Percentiles rank a stretch among this genome's conserved stretches.
Conservation (phyloP, 768 basidiomycete genomes). For the Rhizopogon salebrosus region DNA sequence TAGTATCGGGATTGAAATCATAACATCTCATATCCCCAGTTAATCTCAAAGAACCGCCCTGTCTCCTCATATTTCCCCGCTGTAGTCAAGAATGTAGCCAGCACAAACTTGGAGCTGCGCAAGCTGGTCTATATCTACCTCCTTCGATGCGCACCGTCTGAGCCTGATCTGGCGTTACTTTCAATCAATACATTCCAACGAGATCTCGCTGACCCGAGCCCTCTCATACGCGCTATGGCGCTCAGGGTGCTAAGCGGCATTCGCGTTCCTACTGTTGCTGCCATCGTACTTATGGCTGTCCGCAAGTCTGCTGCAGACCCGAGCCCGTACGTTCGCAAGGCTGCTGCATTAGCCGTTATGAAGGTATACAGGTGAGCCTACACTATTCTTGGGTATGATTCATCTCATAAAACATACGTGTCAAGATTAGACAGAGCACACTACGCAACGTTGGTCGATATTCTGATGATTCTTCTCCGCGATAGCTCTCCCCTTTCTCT, state of each 20-base stretch:
- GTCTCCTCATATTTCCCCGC: constrained; percentile 93
- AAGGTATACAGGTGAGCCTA: constrained; percentile 70
- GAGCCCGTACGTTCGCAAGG: constrained; percentile 93
- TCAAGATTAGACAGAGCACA: constrained; percentile 70
- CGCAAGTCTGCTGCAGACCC: constrained; percentile 89
- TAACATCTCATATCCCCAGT: constrained; percentile 36
- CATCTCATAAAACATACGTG: background rate
- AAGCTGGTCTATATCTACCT: constrained; percentile 99
- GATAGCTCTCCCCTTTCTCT: constrained; percentile 85
- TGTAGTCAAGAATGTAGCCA: constrained; percentile 96
- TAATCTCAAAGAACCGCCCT: constrained; percentile 89
- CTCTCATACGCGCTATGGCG: constrained; percentile 95
- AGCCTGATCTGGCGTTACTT: constrained; percentile 90
- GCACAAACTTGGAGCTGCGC: constrained; percentile 86
- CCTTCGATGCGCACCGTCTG: constrained; percentile 85
- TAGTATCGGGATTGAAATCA: background rate
- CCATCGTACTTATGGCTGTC: constrained; percentile 80
- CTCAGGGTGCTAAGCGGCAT: constrained; percentile 90
- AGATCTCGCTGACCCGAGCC: constrained; percentile 87
- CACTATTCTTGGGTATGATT: constrained; percentile 6
- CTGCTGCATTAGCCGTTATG: constrained; percentile 84
- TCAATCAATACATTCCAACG: constrained; percentile 99
- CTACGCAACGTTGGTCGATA: constrained; percentile 61
- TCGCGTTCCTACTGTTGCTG: constrained; percentile 82
- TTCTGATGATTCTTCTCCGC: constrained; percentile 58